Conservation (phyloP, 1,284 basidiomycete genomes). For the Singerocomus inundabilis region DNA sequence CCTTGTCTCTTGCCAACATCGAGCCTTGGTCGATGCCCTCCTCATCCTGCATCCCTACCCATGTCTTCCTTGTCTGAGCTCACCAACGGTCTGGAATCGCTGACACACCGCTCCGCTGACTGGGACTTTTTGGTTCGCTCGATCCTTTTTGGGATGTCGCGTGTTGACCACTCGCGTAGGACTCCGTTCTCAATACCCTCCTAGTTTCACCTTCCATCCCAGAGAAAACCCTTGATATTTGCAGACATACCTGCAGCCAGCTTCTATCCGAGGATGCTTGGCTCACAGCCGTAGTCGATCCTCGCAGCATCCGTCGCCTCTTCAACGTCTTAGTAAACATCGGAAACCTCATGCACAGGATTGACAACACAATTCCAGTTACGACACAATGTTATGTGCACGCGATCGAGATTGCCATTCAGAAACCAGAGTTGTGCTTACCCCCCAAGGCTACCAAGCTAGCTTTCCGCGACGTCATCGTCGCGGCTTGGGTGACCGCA, state of each 20-base stretch:
- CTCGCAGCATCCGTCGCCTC: constrained; percentile 29
- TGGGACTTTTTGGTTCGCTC: constrained; percentile 34
- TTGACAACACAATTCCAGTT: constrained; percentile 30
- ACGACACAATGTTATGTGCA: constrained; percentile 37
- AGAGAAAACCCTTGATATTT: constrained; percentile 32
- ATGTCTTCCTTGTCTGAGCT: constrained; percentile 32
- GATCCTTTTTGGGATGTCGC: constrained; percentile 3
- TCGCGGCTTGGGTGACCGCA: constrained; percentile 36
- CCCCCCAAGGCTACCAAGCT: constrained; percentile 19
- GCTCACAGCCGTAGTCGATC: constrained; percentile 24
- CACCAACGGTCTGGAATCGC: constrained; percentile 25
- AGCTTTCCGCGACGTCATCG: constrained; percentile 36
- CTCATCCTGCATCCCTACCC: constrained; percentile 7
- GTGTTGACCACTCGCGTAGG: constrained; percentile 23
- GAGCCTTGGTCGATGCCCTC: constrained; percentile 24
- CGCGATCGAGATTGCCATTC: constrained; percentile 38
- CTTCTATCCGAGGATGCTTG: constrained; percentile 30
- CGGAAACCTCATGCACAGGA: constrained; percentile 37
- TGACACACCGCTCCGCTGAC: constrained; percentile 29
- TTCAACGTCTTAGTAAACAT: constrained; percentile 38
- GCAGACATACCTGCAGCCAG: constrained; percentile 33
- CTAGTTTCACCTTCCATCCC: constrained; percentile 30
- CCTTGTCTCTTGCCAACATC: constrained; percentile 20
- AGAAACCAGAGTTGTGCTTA: constrained; percentile 23
- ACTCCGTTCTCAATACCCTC: constrained; percentile 25